phyloP scores from a whole-genome alignment of 768 basidiomycete species.

The Lentinula boryana region DNA sequence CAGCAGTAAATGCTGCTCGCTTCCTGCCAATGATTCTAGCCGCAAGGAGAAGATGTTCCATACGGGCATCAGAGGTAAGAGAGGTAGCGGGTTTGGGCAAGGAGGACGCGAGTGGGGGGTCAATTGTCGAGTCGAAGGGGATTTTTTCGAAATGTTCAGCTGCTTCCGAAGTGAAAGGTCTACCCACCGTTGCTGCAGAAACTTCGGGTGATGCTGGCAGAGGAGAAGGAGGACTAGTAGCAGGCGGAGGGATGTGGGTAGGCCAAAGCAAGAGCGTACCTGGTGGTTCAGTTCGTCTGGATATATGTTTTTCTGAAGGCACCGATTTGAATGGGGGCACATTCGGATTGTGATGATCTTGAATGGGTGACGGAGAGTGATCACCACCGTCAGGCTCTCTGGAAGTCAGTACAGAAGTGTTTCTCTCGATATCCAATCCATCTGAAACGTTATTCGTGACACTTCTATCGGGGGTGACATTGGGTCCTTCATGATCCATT shows the following conservation, averaged over 20 bases:
- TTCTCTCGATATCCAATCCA: not conserved
- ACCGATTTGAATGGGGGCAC: not conserved
- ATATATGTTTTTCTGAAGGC: not conserved
- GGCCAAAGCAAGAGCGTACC: not conserved
- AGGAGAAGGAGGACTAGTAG: not conserved
- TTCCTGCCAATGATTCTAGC: conserved; percentile 64
- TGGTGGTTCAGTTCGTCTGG: not conserved
- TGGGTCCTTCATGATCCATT: not conserved
- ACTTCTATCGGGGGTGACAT: not conserved
- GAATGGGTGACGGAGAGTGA: not conserved
- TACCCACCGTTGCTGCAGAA: not conserved
- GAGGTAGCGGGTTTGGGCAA: conserved; percentile 17
- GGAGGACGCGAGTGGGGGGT: conserved; percentile 7
- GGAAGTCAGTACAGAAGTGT: not conserved
- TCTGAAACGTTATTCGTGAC: not conserved
- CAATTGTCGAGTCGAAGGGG: not conserved
- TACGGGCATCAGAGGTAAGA: conserved; percentile 56
- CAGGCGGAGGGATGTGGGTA: not conserved
- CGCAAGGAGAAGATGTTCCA: conserved; percentile 66
- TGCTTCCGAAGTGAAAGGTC: not conserved
- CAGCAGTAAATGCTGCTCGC: conserved; percentile 51
- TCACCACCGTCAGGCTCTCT: not conserved
- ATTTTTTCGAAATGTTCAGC: not conserved
- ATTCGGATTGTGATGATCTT: not conserved
- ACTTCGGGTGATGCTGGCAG: not conserved